A percentile compares a stretch with the other conserved stretches of the same genome.
phyloP scores from a whole-genome alignment of 352 stramenopile genomes.

The Aphanomyces invadans region DNA sequence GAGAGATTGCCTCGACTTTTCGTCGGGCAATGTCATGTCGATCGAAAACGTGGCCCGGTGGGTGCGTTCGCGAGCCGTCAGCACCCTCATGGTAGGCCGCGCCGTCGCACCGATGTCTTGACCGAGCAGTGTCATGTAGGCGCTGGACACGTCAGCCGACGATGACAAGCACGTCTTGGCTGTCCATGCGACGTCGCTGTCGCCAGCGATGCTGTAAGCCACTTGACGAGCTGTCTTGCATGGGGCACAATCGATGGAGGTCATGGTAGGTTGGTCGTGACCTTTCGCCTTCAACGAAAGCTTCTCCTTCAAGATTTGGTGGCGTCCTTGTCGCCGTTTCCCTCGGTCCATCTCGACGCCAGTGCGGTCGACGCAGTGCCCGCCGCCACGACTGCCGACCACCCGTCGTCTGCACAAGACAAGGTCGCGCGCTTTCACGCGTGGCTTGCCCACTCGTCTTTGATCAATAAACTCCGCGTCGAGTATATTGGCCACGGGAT shows the following conservation, averaged over 20 bases:
- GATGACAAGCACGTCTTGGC: background rate
- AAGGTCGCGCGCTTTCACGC: constrained; percentile 31
- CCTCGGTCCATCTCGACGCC: no score
- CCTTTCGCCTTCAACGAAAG: constrained; percentile 50
- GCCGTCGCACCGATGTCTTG: no score
- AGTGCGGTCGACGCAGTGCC: background rate
- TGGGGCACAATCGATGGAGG: no score
- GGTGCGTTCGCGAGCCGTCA: background rate
- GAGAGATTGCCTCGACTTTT: background rate
- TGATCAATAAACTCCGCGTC: constrained; percentile 49
- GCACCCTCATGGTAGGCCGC: background rate
- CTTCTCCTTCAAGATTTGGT: constrained; percentile 35
- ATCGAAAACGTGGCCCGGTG: background rate
- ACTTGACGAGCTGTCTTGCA: no score
- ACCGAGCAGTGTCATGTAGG: no score
- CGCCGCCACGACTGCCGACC: background rate
- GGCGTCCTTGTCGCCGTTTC: background rate
- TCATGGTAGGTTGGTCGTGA: constrained; percentile 26
- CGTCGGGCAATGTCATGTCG: background rate
- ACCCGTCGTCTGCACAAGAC: background rate
- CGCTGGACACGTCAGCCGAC: background rate
- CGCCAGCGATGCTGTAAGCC: background rate
- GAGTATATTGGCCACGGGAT: constrained; percentile 41
- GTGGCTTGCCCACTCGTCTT: constrained; percentile 41
- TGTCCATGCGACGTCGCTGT: background rate